Evolutionary conservation across 164 flowering plant genomes (phyloP), one percentile per base, ranked within the genome.

Genomic region (Nymphaea thermarum): DNA sequence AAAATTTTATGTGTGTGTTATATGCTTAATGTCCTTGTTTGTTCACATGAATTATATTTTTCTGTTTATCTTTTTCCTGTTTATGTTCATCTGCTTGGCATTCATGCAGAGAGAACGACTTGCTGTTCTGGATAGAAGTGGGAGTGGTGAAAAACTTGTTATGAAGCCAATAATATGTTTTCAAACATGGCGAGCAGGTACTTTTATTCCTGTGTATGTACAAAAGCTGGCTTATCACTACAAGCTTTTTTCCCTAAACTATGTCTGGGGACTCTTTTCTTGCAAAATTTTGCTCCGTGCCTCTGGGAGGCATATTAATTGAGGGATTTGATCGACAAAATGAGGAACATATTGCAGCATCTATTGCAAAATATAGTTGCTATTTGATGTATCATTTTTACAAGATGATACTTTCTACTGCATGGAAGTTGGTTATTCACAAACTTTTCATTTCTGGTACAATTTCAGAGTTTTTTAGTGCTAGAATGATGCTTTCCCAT

Each of bases 161-260:
- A 60, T 77, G 79, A 94, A 86, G 79, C 97, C 98, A 44, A 89
- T 91, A 57, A 82, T 87, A 76, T 71, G 86, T 78, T 91, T 89
- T 74, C 96, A 86, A 65, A 82, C 91, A 36, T 94, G 98, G 98
- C 84, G 97, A 88, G 76, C 87, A 72, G 98, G 98, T 91, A 87
- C 43, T 47, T 2, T 72, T 25, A 25, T 25, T 25, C 36, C 66
- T 64, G 45, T 71, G 25, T 36, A 61, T 43, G 16, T 72, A 57
- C 63, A 63, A 25, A 2, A 47, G 42, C 66, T 59, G 16, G 62
- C 47, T 36, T 43, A 25, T 63, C 43, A 62, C 6, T 63, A 69
- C 62, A 45, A 60, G 66, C 65, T 68, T 44, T 42, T 43, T 15
- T 62, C 7, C 14, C 60, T 14, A 45, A 18, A 15, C 41, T 57